Evolutionary conservation across 2,329 filamentous ascomycete genomes (phyloP), one percentile per base, ranked within the genome.

Genomic region (Myriangium duriaei): DNA sequence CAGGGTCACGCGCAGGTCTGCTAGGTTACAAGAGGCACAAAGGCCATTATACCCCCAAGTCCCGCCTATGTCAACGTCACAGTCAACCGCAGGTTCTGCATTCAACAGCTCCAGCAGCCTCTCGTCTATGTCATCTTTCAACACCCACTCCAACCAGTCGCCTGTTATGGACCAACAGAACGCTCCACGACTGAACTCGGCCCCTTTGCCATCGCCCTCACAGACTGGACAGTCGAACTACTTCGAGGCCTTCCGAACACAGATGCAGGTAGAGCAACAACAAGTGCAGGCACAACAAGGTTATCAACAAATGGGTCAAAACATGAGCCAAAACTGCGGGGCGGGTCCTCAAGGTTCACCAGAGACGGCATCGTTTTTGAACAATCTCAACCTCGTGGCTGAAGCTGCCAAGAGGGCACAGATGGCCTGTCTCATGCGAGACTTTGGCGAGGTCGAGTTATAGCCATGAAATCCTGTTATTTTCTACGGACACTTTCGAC

Each of bases 341-440:
- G 21, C 21, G 21, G 21, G 7, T 26, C 7, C 21, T 7, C 50
- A 46, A 17, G 55, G 53, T 6, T 42, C 43, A 21, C 58, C 59
- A 28, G 63, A 65, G 51, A 74, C 71, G 1, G 65, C 68, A 7
- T 68, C 68, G 3, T 86, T 86, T 54, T 69, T 93, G 43, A 76
- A 79, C 51, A 80, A 93, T 59, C 83, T 88, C 53, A 88, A 74
- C 42, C 72, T 95, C 18, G 72, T 95, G 30, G 87, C 87, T 24
- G 88, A 96, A 65, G 88, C 88, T 2, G 88, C 86, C 30, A 94
- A 93, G 62, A 71, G 87, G 30, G 88, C 88, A 7, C 85, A 95
- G 61, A 82, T 95, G 69, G 84, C 84, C 30, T 77, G 86, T 52
- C 67, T 95, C 56, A 81, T 87, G 69, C 72, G 87, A 45, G 88